Evolutionary conservation across 495 filamentous ascomycete species (phyloP).

Genomic region (Hypoxylon rickii): DNA sequence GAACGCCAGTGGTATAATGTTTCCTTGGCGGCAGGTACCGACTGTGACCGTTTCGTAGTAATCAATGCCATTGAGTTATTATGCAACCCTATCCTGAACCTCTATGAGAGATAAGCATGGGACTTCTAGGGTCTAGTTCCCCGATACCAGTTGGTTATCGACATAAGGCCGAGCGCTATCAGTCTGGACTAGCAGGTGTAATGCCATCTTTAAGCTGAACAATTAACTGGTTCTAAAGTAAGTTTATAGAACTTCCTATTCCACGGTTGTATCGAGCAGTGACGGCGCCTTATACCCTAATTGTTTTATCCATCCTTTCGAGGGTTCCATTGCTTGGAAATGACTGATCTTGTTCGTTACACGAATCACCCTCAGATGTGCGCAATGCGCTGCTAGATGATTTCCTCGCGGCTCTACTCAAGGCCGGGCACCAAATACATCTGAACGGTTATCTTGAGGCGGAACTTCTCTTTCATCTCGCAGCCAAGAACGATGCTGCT

Average conservation of each 20-base stretch:
- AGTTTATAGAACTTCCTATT: not conserved
- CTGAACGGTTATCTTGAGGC: conserved; percentile 74
- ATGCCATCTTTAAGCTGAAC: too few species aligned
- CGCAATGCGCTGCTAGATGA: conserved; percentile 59
- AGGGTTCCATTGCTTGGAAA: too few species aligned
- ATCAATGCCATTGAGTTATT: not conserved
- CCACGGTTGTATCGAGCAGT: not conserved
- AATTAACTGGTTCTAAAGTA: too few species aligned
- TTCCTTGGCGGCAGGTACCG: conserved; percentile 9
- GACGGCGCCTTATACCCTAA: not conserved
- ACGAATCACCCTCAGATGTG: conserved; percentile 51
- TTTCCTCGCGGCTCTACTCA: conserved; percentile 70
- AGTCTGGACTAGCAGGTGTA: not conserved
- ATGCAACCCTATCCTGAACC: not conserved
- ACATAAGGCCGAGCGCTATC: not conserved
- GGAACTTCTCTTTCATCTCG: conserved; percentile 69
- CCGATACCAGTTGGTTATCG: not conserved
- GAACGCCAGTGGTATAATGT: too few species aligned
- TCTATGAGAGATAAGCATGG: not conserved
- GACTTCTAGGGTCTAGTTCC: not conserved
- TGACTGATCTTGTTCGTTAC: too few species aligned
- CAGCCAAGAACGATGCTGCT: conserved; percentile 62
- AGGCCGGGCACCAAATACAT: conserved; percentile 82
- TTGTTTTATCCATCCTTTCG: not conserved
- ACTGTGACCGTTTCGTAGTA: not conserved